Base-by-base conservation (phyloP, 306 rosid species). In the Castanea crenata region DNA sequence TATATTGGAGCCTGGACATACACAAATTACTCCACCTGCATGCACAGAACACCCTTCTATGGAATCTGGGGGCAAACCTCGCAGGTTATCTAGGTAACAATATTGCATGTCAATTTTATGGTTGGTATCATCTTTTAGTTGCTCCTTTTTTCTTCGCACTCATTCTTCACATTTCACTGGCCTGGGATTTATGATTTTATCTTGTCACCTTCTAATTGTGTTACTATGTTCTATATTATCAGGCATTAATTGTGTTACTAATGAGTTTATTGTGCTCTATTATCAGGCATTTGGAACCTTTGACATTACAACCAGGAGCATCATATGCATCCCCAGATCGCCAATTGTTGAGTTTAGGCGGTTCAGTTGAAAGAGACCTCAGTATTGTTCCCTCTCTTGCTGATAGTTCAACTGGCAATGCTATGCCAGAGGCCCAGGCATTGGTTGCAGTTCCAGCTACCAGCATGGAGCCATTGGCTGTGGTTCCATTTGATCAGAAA, bases 1-100 rank as follows among this genome's bases (percentile, higher is more conserved):
- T 81, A 84, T 84, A 78, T 89, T 91, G 88, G 93, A 91, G 85
- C 92, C 97, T 12, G 82, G 87, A 55, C 89, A 83, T 75, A 64
- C 81, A 52, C 84, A 72, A 70, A 78, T 72, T 51, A 70, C 82
- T 9, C 58, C 82, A 49, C 73, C 91, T 74, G 77, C 78, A 44
- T 79, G 51, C 75, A 59, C 73, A 16, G 76, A 88, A 77, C 83
- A 78, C 62, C 76, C 86, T 74, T 81, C 83, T 69, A 82, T 79
- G 41, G 70, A 71, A 54, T 77, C 88, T 34, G 79, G 81, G 31
- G n/a, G 64, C 69, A 77, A 77, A 1, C 64, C 78, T 41, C 82
- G 41, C 69, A 83, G 81, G 32, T 35, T 87, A 74, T 85, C 87
- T 46, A 90, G 86, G 97, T 90, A 78, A 67, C 38, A 12, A 20